Evolutionary conservation across 2,329 filamentous ascomycete genomes (phyloP).

Genomic region (Epichloe scottii): DNA sequence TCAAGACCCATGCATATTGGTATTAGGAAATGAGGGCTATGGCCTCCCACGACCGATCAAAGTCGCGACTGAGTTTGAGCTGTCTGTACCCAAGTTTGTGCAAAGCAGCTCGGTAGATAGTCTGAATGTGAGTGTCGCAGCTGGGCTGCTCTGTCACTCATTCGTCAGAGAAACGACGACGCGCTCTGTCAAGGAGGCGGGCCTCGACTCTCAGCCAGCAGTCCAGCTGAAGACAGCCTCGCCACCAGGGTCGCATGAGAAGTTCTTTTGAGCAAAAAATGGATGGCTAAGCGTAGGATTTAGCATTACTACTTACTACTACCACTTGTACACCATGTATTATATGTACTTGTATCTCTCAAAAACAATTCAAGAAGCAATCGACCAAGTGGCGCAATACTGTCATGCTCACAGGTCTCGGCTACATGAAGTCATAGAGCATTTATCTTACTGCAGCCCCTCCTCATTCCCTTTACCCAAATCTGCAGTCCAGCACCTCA

Average conservation of each 20-base stretch:
- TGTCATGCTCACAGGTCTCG: too few relatives aligned
- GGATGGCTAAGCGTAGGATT: background rate
- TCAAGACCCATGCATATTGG: conserved; percentile 58
- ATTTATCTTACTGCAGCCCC: background rate
- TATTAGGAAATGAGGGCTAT: conserved; percentile 72
- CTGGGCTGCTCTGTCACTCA: conserved; percentile 59
- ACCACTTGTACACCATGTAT: background rate
- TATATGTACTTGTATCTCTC: background rate
- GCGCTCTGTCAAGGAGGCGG: background rate
- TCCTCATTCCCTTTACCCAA: background rate
- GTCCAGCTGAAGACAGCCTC: background rate
- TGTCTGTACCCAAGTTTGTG: conserved; percentile 50
- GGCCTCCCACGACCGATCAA: conserved; percentile 56
- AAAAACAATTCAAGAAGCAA: background rate
- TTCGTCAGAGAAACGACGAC: conserved; percentile 38
- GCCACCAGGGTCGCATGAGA: background rate
- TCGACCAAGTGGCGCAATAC: too few relatives aligned
- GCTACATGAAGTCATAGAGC: too few relatives aligned
- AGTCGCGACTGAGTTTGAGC: conserved; percentile 50
- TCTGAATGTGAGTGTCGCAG: conserved; percentile 84
- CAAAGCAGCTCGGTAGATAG: conserved; percentile 59
- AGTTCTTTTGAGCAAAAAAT: background rate
- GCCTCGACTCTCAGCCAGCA: background rate
- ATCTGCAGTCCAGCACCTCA: background rate
- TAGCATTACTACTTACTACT: too few relatives aligned